These are phyloP conservation scores for Chrysoporthe deuterocubensis DNA, from an alignment of 2,329 filamentous ascomycete genomes.

Conservation along the genomic window DNA sequence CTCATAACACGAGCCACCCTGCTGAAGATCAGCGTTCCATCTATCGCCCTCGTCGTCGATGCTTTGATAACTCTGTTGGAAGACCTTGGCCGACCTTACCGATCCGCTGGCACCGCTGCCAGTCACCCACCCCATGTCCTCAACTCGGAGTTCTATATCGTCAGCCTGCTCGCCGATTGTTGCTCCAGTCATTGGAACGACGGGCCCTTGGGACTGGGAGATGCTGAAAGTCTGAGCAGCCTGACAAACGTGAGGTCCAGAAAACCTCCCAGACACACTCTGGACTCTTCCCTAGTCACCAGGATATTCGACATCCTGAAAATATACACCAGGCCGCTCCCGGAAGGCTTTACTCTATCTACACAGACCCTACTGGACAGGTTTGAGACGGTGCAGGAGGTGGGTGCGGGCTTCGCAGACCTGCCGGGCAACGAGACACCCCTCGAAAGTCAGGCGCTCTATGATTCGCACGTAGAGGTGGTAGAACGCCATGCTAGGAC, in stretches of 20 bases:
- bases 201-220: slow-evolving; percentile 27
- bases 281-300: slow-evolving; percentile 56
- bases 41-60: slow-evolving; percentile 59
- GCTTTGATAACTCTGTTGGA: slow-evolving; percentile 62
- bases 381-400: slow-evolving; percentile 42
- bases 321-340: slow-evolving; percentile 60
- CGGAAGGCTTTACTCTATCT: slow-evolving; percentile 60
- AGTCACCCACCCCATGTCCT: slow-evolving; percentile 63
- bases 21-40: slow-evolving; percentile 61
- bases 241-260: slow-evolving; percentile 31
- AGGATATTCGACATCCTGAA: slow-evolving; percentile 62
- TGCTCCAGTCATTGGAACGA: slow-evolving; percentile 63
- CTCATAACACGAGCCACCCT: slow-evolving; percentile 64
- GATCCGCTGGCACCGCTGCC: slow-evolving; percentile 42
- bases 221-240: slow-evolving; percentile 9
- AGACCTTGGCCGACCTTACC: slow-evolving; percentile 60
- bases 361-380: slow-evolving; percentile 62
- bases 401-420: slow-evolving; percentile 38
- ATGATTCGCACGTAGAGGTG: slow-evolving; percentile 45
- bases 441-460: slow-evolving; percentile 39
- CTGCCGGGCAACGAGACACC: slow-evolving; percentile 40
- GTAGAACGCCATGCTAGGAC: slow-evolving; percentile 60
- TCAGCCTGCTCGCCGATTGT: slow-evolving; percentile 67
- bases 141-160: slow-evolving; percentile 67
- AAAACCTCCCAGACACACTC: slow-evolving; percentile 41